A percentile compares a stretch with the other conserved stretches of the same genome.
Evolutionary conservation across 164 flowering plant species (phyloP).

Genomic region (Berberis vulgaris): DNA sequence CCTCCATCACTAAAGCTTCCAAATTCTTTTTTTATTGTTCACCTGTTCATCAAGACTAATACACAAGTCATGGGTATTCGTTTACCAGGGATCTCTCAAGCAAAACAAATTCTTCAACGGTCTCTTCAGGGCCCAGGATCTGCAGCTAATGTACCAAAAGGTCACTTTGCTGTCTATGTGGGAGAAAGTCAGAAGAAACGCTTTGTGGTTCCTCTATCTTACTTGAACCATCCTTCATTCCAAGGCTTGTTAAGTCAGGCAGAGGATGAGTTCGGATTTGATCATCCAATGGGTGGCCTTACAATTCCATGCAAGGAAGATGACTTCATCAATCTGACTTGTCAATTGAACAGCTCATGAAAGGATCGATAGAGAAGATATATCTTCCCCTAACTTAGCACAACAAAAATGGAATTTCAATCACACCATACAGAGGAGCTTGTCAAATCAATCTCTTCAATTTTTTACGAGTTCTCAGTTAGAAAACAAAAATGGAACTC

Average conservation of each 20-base stretch:
- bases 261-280: constrained; percentile 31
- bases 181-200: constrained; percentile 25
- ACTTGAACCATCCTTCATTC: constrained; percentile 31
- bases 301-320: constrained; percentile 30
- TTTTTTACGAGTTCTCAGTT: no score
- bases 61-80: constrained; percentile 10
- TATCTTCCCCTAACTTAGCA: no score
- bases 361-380: no score
- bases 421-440: neutral
- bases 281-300: constrained; percentile 32
- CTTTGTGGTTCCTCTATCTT: constrained; percentile 29
- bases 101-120: constrained; percentile 6
- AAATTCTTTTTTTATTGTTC: no score
- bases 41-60: no score
- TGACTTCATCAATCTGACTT: constrained; percentile 17
- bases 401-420: no score
- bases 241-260: constrained; percentile 16
- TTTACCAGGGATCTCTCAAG: constrained; percentile 11
- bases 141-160: constrained; percentile 21
- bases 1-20: no score
- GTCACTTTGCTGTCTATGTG: constrained; percentile 33
- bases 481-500: no score
- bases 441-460: no score
- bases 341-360: constrained; percentile 3
- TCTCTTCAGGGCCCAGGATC: neutral